Evolutionary conservation across 768 basidiomycete genomes (phyloP).

Genomic region (Rubroboletus pulcherrimus): DNA sequence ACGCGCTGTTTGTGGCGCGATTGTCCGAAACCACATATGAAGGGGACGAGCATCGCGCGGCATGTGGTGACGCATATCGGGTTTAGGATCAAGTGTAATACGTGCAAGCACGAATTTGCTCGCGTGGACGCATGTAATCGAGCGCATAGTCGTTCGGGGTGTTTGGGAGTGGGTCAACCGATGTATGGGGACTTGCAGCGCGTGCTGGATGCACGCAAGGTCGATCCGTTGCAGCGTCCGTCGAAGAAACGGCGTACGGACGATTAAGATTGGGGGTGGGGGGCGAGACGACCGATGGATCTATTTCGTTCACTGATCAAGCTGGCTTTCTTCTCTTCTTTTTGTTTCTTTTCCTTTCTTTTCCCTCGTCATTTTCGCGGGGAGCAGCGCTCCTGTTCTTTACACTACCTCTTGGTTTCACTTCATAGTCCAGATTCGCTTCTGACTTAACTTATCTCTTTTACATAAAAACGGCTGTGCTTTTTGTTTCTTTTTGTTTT

Average conservation of each 20-base stretch:
- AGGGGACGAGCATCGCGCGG: conserved; percentile 32
- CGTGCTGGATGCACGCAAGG: conserved; percentile 28
- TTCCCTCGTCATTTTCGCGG: background rate
- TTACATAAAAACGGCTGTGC: conserved; percentile 3
- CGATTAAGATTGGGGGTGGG: conserved; percentile 7
- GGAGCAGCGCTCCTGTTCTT: background rate
- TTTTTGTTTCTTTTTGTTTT: background rate
- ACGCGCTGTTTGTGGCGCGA: conserved; percentile 32
- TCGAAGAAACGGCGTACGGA: conserved; percentile 32
- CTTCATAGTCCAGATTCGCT: background rate
- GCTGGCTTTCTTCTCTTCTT: background rate
- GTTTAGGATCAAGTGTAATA: conserved; percentile 28
- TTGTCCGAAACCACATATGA: conserved; percentile 27
- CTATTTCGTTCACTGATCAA: background rate
- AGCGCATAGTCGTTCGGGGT: conserved; percentile 31
- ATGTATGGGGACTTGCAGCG: conserved; percentile 30
- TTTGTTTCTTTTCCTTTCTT: background rate
- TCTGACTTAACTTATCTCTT: conserved; percentile 17
- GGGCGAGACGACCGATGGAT: background rate
- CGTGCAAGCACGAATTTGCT: conserved; percentile 32
- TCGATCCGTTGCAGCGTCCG: conserved; percentile 16
- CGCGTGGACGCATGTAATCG: conserved; percentile 34
- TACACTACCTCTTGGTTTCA: background rate
- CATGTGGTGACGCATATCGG: conserved; percentile 33
- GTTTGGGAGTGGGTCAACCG: conserved; percentile 27